Evolutionary conservation across 768 basidiomycete species (phyloP), one percentile per base, ranked within the genome.

Genomic region (Termitomyces sp.): DNA sequence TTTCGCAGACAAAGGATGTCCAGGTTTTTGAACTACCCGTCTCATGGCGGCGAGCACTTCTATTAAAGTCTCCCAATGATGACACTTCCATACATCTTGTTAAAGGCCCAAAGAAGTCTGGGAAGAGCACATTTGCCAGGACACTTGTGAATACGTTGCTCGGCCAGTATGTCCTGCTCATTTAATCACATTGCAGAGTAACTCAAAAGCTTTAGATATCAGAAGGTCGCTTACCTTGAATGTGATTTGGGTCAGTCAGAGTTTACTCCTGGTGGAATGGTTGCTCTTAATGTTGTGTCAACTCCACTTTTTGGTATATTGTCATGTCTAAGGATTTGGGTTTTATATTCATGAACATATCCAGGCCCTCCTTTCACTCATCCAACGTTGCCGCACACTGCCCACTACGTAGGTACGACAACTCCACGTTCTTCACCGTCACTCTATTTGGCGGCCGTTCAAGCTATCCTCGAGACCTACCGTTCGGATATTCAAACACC

Each of bases 231-330:
- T 0, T 97, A 83, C 68, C 79, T 99, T 8, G 96, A 98, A 68
- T 92, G 90, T 58, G 96, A 99, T 71, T 64, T 92, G 4, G 96
- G 96, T 18, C 96, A 99, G 71, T 89, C 93, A 4, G 95, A 98
- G 70, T 96, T 98, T 67, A 88, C 89, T 0, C 87, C 92, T 0
- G 86, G 86, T 0, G 96, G 94, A 0, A 80, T 92, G 73, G 88
- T 97, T 13, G 82, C 92, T 0, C 72, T 99, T 30, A 88, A 85
- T 68, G 62, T 96, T 1, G 63, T 97, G 16, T 82, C 86, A 9
- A 66, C 68, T 2, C 86, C 84, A 20, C 61, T 89, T 2, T 85
- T 98, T 38, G 96, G 94, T 92, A 63, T 44, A 60, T 61, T 35
- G 3, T 47, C 49, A 9, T 32, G 12, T 35, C 42, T 49, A 50